These are phyloP conservation scores for Gaultheria prostrata DNA, from an alignment of 148 eudicot species.

Conservation along the genomic window DNA sequence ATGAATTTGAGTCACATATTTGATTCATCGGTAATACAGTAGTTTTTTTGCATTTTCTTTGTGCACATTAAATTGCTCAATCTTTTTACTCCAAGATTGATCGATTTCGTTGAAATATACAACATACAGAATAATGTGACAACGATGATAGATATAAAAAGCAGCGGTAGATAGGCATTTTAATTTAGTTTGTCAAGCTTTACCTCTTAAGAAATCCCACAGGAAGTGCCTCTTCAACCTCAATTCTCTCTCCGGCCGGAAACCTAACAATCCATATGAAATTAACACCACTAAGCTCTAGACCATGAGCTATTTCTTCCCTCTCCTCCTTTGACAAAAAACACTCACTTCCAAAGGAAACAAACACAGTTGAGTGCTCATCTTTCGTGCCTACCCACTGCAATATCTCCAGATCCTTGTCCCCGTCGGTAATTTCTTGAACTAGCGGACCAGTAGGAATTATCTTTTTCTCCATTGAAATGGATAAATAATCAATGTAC, in stretches of 20 bases:
- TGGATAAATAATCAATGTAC: constrained; percentile 21
- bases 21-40: too few relatives aligned
- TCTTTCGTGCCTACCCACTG: constrained; percentile 28
- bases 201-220: constrained; percentile 16
- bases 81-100: too few relatives aligned
- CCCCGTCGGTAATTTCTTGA: not conserved
- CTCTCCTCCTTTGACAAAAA: constrained; percentile 20
- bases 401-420: constrained; percentile 13
- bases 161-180: too few relatives aligned
- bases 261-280: constrained; percentile 33
- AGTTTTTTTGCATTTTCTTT: too few relatives aligned
- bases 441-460: not conserved
- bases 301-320: constrained; percentile 28
- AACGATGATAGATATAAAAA: too few relatives aligned
- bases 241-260: constrained; percentile 11
- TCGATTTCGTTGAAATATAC: too few relatives aligned
- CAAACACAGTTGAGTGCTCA: constrained; percentile 20
- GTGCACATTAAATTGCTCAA: too few relatives aligned
- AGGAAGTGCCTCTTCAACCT: constrained; percentile 22
- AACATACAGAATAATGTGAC: too few relatives aligned
- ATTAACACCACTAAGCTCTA: constrained; percentile 21
- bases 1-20: too few relatives aligned
- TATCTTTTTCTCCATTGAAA: not conserved
- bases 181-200: not conserved
- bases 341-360: constrained; percentile 32